Base-by-base conservation (phyloP, 2,329 filamentous ascomycete genomes). In the Juglanconis sp. region DNA sequence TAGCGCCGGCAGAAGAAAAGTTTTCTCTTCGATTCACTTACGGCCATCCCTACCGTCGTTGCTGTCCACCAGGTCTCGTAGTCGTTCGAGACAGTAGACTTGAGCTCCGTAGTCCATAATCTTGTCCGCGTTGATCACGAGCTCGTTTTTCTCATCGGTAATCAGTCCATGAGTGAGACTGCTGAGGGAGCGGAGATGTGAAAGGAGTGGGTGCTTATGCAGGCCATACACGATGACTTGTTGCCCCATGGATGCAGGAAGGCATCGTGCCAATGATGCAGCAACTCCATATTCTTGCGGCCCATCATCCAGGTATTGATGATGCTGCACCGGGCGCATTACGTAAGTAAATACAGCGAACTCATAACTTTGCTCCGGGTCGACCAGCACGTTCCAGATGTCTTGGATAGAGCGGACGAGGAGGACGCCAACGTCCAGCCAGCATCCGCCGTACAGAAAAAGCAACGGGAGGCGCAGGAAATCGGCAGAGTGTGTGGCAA, bases 41-140 rank as follows among this genome's bases (percentile, higher is more conserved):
- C 50, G 50, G 4, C 50, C 50, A n/a, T 53, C 35, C 50, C 50
- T 36, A 3, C 11, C n/a, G 35, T 53, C 36, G 15, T 53, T 24
- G 50, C 3, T 10, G 35, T 53, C 50, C 50, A 53, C 50, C 6
- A 53, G 50, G 50, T 53, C 50, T 11, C 50, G 34, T 10, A 53
- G 35, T 3, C 50, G 50, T 9, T 53, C 50, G 13, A 53, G 35
- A 31, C 50, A 53, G 50, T 53, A 24, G 15, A 53, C 44, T 50
- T 66, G 17, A 61, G 65, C 11, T 57, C 65, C 53, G 62, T 66
- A 38, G 57, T 64, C 46, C 53, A 63, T 52, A 53, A 66, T 56
- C 59, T 64, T 4, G 62, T 60, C 31, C 47, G 61, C 55, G 63
- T 65, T n/a, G 36, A 34, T 13, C 32, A 53, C 50, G 35, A 15